Evolutionary conservation across 805 yeast genomes (phyloP), one percentile per base, ranked within the genome.

Genomic region (Ogataea pini): DNA sequence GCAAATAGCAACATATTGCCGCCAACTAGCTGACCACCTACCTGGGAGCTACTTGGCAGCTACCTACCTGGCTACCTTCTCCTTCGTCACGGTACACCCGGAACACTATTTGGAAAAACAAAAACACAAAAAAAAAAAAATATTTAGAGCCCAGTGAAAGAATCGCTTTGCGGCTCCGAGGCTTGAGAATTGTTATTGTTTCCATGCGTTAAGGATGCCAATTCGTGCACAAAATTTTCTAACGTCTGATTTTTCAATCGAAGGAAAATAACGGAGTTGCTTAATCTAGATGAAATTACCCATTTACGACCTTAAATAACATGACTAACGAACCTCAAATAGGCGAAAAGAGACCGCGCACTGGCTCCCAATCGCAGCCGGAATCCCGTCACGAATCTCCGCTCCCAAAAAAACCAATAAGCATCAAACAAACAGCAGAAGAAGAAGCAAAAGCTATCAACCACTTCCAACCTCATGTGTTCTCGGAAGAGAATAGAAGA

Each of bases 401-500:
- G 6, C 20, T 18, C 1, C 17, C 34, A 51, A 63, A 43, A 57
- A 59, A 48, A 19, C 22, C 37, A 6, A 34, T 34, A 20, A 52
- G 55, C 36, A 63, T 67, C 44, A 61, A 55, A 29, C 71, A 67
- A 44, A 58, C 70, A 1, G 57, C 65, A 12, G 69, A 67, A 44
- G 68, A 67, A 39, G 71, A 67, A 51, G 55, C 54, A 6, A 45
- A 55, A 27, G 69, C 72, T 2, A 60, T 51, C n/a, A 52, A 53
- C 13, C 65, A 64, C 32, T 65, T 67, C 36, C 68, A 67, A 42
- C 41, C 52, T 0, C 64, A 65, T 44, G 50, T 67, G 13, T 64
- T 66, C 43, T 77, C 77, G 20, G 56, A 62, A 1, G 51, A 67
- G 1, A 78, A 75, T 55, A 69, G 68, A 56, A 54, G 60, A 3